Evolutionary conservation across 225 moss, liverwort and hornwort genomes (phyloP), one percentile per base, ranked within the genome.

Genomic region (Pleurozium schreberi): DNA sequence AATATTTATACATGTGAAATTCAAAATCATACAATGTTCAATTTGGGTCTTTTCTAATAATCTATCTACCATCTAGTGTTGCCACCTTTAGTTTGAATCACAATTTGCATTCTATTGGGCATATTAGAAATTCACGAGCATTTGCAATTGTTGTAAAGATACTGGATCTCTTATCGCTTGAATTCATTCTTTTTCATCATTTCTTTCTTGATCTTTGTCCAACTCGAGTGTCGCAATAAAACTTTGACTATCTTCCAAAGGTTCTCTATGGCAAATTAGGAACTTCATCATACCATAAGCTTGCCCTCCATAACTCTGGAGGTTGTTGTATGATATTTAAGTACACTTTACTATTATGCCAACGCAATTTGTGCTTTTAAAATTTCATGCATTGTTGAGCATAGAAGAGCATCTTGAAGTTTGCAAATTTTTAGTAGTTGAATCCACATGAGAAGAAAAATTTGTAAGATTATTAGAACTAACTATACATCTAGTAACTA

Each of bases 321-420:
- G 6, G 5, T 47, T 74, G 18, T 47, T 11, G 11, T 47, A 74
- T 12, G 9, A 47, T 47, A 31, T 11, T 18, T 18, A 31, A 2
- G 0, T 47, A 26, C 5, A 27, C 5, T 27, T 71, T 71, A 27
- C 8, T 27, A 47, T 2, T 47, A 47, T 11, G 31, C 31, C 18
- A 47, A 19, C 0, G 0, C 1, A 49, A 18, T 19, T 31, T 31
- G 19, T 1, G 0, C 4, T 47, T 5, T 74, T 2, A 30, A 18
- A 47, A 47, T 30, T 18, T 47, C n/a, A 11, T 45, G 1, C 11
- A 19, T 31, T 31, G 11, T 49, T 19, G 0, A 74, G 7, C 2
- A 31, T 31, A 2, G 31, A 30, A 7, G 19, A 49, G 1, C 7
- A 74, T 47, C 19, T 74, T 12, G 2, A 75, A 75, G 33, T 19